Percentiles rank a stretch among this genome's conserved stretches.
These are phyloP conservation scores for Nakazawaea sp. DNA, from an alignment of 805 yeast species.

Conservation along the genomic window DNA sequence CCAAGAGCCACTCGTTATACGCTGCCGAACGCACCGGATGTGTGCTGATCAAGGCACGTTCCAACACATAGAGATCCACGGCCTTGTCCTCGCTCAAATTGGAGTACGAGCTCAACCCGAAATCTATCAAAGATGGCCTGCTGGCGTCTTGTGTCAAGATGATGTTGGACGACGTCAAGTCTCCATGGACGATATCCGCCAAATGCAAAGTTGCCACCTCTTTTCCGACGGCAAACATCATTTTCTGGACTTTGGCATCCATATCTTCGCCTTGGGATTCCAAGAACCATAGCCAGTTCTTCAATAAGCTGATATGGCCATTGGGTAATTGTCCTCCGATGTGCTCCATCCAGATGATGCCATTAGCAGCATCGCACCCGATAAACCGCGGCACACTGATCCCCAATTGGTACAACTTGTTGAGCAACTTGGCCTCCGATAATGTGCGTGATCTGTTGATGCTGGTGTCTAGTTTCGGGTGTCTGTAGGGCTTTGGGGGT, in stretches of 20 bases:
- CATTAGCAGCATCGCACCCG: conserved; percentile 71
- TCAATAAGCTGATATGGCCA: conserved; percentile 54
- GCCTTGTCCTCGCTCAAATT: conserved; percentile 85
- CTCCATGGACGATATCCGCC: conserved; percentile 86
- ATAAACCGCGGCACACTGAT: conserved; percentile 67
- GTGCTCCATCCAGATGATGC: conserved; percentile 84
- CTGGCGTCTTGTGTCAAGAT: conserved; percentile 33
- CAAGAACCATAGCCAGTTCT: conserved; percentile 66
- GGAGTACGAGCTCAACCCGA: conserved; percentile 80
- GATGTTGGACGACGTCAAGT: conserved; percentile 85
- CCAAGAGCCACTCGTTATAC: conserved; percentile 65
- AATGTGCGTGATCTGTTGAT: conserved; percentile 77
- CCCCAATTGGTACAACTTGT: conserved; percentile 45
- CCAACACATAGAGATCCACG: conserved; percentile 92
- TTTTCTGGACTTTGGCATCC: conserved; percentile 30
- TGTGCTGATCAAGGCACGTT: conserved; percentile 85
- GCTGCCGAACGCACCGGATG: conserved; percentile 67
- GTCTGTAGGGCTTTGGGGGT: conserved; percentile 88
- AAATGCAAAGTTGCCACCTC: conserved; percentile 67
- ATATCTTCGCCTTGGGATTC: conserved; percentile 27
- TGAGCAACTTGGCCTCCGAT: conserved; percentile 76
- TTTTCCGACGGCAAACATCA: conserved; percentile 52
- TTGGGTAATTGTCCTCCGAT: conserved; percentile 51
- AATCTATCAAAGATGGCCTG: conserved; percentile 74
- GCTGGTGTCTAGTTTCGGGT: conserved; percentile 68